Base-by-base conservation (phyloP, 192 early-diverging fungal species). In the Diversispora eburnea region DNA sequence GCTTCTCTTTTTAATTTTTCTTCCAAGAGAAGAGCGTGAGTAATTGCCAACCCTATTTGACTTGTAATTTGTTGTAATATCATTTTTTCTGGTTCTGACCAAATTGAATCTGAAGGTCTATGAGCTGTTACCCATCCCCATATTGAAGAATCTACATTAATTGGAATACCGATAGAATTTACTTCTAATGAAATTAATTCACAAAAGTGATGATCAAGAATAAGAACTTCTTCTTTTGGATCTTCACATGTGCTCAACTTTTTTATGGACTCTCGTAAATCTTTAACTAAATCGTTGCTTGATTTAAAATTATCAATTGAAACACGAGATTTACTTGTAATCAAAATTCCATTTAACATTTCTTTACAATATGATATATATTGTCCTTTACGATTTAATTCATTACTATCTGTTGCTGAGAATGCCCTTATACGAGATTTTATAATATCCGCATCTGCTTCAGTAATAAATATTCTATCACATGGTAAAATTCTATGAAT, bases 21-120 rank as follows among this genome's bases (percentile, higher is more conserved):
- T 56, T 82, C 77, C 70, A 78, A 77, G 5, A 82, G 51, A 43
- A 41, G 73, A 1, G 80, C 73, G 52, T 82, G 80, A 0, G 74
- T 76, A 60, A 82, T 82, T 9, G 80, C 80, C 42, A 82, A 52
- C 10, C 77, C 74, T 51, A 82, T 82, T 22, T 82, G 80, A 51
- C 79, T 82, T 10, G 76, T 69, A 0, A 78, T 79, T 64, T 82
- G 80, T 61, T 82, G 77, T 63, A 82, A 74, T 13, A 82, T 45
- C 17, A 65, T 45, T 51, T 73, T 82, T 55, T 82, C 80, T 3
- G 73, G 71, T 56, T 77, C 60, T 4, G 70, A 67, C 80, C 80
- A 82, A 49, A 68, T 74, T 5, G 22, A 8, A 48, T 48, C 48
- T 25, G 42, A 45, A 15, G 45, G 42, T 72, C 58, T 19, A 61